Conservation (phyloP, 208 protist genomes). For the Sergeia podlipaevii region DNA sequence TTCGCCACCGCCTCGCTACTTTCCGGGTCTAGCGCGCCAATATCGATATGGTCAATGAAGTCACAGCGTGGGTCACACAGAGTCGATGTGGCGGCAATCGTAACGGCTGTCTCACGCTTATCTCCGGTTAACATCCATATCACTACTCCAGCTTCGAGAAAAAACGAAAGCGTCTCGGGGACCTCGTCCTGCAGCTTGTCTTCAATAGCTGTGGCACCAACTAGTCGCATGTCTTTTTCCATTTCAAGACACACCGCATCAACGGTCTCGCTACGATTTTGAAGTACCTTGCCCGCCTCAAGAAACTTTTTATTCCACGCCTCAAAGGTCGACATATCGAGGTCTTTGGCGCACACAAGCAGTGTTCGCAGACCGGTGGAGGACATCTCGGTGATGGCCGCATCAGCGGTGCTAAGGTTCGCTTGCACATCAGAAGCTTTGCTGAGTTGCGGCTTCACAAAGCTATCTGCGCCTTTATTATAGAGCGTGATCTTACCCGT, state of each 20-base stretch:
- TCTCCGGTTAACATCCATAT: slow-evolving; percentile 98
- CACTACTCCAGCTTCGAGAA: slow-evolving; percentile 90
- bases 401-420: slow-evolving; percentile 34
- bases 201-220: slow-evolving; percentile 96
- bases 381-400: slow-evolving; percentile 73
- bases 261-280: slow-evolving; percentile 50
- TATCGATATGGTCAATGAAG: slow-evolving; percentile 84
- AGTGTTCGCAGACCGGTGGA: slow-evolving; percentile 84
- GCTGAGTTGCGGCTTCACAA: slow-evolving; percentile 50
- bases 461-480: slow-evolving; percentile 90
- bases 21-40: slow-evolving; percentile 47
- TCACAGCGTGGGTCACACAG: slow-evolving; percentile 76
- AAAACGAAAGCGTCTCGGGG: slow-evolving; percentile 90
- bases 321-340: slow-evolving; percentile 56
- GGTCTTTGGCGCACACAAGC: slow-evolving; percentile 60
- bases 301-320: slow-evolving; percentile 57
- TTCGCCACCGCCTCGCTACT: slow-evolving; percentile 39
- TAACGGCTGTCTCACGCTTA: slow-evolving; percentile 95
- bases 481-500: slow-evolving; percentile 75
- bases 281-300: slow-evolving; percentile 47
- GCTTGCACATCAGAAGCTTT: slow-evolving; percentile 35
- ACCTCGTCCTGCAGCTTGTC: slow-evolving; percentile 97
- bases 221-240: slow-evolving; percentile 77
- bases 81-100: slow-evolving; percentile 79
- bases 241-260: slow-evolving; percentile 88